Base-by-base conservation (phyloP, 352 stramenopile species). In the Phytopythium helicoides region DNA sequence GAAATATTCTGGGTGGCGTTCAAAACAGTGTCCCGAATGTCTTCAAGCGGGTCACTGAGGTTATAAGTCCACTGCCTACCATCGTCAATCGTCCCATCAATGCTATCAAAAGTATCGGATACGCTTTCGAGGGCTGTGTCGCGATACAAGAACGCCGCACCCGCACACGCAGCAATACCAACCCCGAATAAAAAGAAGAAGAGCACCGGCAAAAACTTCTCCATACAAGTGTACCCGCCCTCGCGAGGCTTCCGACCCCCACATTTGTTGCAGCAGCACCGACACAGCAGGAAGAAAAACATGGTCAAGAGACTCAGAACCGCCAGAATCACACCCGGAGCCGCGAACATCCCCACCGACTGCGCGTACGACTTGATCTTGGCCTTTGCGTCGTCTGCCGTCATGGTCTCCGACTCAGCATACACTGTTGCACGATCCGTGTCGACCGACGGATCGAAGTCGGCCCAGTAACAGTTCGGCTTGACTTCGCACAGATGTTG, bases 261-360 rank as follows among this genome's bases (percentile, higher is more conserved):
- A 35, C 80, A 90, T 31, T 66, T 64, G 61, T 88, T 88, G 76
- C 80, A 90, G 62, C 80, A 88, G 64, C 76, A 90, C 41, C 80
- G 80, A 25, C 75, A 88, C n/a, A 87, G 64, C 18, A 88, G 36
- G 53, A 88, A 90, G 45, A 90, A 76, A 7, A 90, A 49, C 63
- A 88, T 83, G 25, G 73, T 87, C 33, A 90, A 55, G 22, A 90
- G 11, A 55, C 73, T 86, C 22, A 90, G 52, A 16, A 83, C 71
- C 1, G 55, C 57, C 35, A 90, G 54, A 11, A 86, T 72, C 12
- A 87, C 72, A 6, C 76, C 74, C 0, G 80, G 76, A 12, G 85
- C 73, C 19, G 80, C 56, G 28, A 86, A 86, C 21, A 76, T 68
- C 38, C 71, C 54, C 26, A 90, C 54, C 1, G 68, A 68, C n/a